phyloP scores from a whole-genome alignment of 192 early-diverging fungal species.

The Fimicolochytrium jonesii region DNA sequence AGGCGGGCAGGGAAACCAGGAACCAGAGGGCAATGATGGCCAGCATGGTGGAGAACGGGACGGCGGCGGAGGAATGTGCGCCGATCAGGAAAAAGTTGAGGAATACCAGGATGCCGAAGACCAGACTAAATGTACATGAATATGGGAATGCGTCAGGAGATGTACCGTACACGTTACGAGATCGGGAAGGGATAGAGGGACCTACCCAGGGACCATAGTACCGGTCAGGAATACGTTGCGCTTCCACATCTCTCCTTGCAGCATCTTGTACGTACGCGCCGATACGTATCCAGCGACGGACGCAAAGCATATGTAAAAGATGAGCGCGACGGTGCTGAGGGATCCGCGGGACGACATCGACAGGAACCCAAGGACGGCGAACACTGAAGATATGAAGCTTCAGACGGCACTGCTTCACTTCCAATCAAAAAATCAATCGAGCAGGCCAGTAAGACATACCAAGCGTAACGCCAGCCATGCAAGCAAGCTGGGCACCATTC shows the following conservation, averaged over 20 bases:
- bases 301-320: constrained; percentile 87
- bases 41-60: constrained; percentile 85
- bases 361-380: constrained; percentile 95
- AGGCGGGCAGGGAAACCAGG: constrained; percentile 71
- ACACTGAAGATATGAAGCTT: too few relatives aligned
- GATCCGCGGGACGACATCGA: constrained; percentile 81
- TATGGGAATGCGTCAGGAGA: too few relatives aligned
- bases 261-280: constrained; percentile 85
- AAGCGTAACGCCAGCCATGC: constrained; percentile 53
- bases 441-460: constrained; percentile 29
- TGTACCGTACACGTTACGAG: too few relatives aligned
- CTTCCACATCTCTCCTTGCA: constrained; percentile 83
- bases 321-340: constrained; percentile 79
- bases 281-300: constrained; percentile 84
- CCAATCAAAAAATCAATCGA: too few relatives aligned
- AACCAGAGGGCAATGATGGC: constrained; percentile 78
- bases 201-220: constrained; percentile 72
- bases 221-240: constrained; percentile 79
- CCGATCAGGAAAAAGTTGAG: constrained; percentile 87
- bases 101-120: constrained; percentile 62
- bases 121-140: constrained; percentile 14
- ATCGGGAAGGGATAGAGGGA: background rate
- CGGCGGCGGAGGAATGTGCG: constrained; percentile 79
- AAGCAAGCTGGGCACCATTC: constrained; percentile 51
- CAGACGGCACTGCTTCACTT: too few relatives aligned